These are phyloP conservation scores for Drechslerella dactyloides DNA, from an alignment of 2,329 filamentous ascomycete species.

Conservation along the genomic window DNA sequence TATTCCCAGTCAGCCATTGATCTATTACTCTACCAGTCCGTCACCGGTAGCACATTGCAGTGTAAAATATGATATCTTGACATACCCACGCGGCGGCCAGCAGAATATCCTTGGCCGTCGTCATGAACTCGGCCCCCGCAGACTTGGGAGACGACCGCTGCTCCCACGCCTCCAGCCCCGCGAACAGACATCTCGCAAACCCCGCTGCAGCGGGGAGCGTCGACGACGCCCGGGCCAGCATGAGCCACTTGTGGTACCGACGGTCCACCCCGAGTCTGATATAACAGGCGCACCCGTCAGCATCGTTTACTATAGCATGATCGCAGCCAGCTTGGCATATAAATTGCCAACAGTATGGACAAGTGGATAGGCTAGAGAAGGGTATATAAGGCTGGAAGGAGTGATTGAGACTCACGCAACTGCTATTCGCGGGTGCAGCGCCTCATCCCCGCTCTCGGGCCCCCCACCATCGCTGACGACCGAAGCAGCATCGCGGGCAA, in stretches of 20 bases:
- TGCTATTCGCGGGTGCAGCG: slow-evolving; percentile 44
- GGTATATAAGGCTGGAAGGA: too few species aligned
- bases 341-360: neutral
- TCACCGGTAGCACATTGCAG: too few species aligned
- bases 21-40: neutral
- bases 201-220: slow-evolving; percentile 76
- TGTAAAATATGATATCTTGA: too few species aligned
- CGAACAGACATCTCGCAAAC: slow-evolving; percentile 68
- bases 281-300: too few species aligned
- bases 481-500: slow-evolving; percentile 29
- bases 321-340: too few species aligned
- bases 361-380: too few species aligned
- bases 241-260: slow-evolving; percentile 75
- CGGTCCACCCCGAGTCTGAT: slow-evolving; percentile 69
- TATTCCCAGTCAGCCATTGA: slow-evolving; percentile 56
- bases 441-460: slow-evolving; percentile 33
- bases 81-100: slow-evolving; percentile 63
- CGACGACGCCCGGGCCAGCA: slow-evolving; percentile 74
- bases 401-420: slow-evolving; percentile 26
- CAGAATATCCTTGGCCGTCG: slow-evolving; percentile 72
- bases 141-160: too few species aligned
- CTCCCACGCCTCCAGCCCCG: slow-evolving; percentile 35
- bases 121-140: slow-evolving; percentile 65
- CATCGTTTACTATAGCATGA: too few species aligned
- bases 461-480: slow-evolving; percentile 13